Base-by-base conservation (phyloP, 2,329 filamentous ascomycete species). In the Colletotrichum australisinense region DNA sequence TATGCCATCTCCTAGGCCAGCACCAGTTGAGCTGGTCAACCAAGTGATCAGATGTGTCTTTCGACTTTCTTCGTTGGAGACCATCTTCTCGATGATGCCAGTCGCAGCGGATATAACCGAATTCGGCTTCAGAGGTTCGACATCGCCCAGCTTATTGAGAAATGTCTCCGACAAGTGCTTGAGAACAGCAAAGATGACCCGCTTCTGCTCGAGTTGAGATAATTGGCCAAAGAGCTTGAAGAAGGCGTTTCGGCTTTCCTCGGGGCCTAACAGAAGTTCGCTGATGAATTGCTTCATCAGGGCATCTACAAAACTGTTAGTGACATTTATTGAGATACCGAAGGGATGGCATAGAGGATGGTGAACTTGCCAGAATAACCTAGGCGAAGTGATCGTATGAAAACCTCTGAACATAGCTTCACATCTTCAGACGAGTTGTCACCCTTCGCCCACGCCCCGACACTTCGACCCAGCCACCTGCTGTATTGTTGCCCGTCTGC, bases 381-480 rank as follows among this genome's bases (percentile, higher is more conserved):
- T 35, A 98, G 81, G 35, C 89, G 92, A 72, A 96, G 83, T 1
- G 90, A 86, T 74, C 92, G 92, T 4, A 89, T 83, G 16, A 91
- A 83, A 1, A 92, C 63, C 3, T 87, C 85, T 19, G 84, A 85
- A 56, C 83, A 85, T 8, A 87, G 78, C 62, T 83, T 87, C 14
- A 80, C 73, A 9, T 84, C 82, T 12, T 80, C 76, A 76, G 80
- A 81, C 76, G 69, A 75, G 38, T 75, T 81, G 68, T 68, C 76
- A 16, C 38, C 35, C 58, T 75, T 80, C 56, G 78, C 82, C 85
- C 82, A 92, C 30, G 76, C 79, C 35, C 80, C 84, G 63, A 97
- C 85, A 78, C 92, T 94, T 16, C 81, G 82, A 2, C 91, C 93
- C 52, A 98, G 81, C 95, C 95, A 98, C 35, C 83, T 82, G 14